Percentiles rank a stretch among this genome's conserved stretches.
phyloP scores from a whole-genome alignment of 805 yeast genomes.

The Trichomonascus vanleenenianus region DNA sequence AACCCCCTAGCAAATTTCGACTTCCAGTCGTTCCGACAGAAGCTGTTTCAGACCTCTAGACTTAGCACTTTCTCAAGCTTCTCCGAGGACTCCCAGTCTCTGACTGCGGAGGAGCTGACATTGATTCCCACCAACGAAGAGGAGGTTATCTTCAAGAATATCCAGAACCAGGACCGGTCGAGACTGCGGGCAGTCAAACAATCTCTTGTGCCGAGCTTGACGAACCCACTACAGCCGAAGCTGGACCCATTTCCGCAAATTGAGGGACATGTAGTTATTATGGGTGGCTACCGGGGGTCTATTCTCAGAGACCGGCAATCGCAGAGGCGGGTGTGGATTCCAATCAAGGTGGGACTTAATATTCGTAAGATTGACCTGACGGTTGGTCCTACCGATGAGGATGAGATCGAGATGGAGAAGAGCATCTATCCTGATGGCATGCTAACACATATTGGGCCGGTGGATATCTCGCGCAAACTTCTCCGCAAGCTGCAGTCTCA shows the following conservation, averaged over 20 bases:
- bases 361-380: constrained; percentile 59
- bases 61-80: neutral
- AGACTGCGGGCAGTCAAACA: constrained; percentile 63
- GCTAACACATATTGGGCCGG: constrained; percentile 77
- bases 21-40: constrained; percentile 15
- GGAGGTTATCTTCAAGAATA: constrained; percentile 44
- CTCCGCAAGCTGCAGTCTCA: constrained; percentile 39
- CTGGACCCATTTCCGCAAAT: constrained; percentile 33
- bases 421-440: constrained; percentile 66
- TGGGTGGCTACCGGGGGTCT: constrained; percentile 90
- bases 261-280: constrained; percentile 68
- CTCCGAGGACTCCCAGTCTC: neutral
- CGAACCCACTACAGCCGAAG: constrained; percentile 19
- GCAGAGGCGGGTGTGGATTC: constrained; percentile 72
- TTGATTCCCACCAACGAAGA: constrained; percentile 54
- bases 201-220: constrained; percentile 46
- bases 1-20: constrained; percentile 31
- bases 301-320: constrained; percentile 60
- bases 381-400: constrained; percentile 66
- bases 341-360: constrained; percentile 74
- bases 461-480: constrained; percentile 63
- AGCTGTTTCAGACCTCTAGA: neutral
- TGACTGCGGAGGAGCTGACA: constrained; percentile 8
- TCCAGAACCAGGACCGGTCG: constrained; percentile 50
- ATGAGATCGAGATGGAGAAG: constrained; percentile 44